Percentiles rank a stretch among this genome's conserved stretches.
Evolutionary conservation across 441 rosid genomes (phyloP).

Genomic region (Dalechampia spathulata): DNA sequence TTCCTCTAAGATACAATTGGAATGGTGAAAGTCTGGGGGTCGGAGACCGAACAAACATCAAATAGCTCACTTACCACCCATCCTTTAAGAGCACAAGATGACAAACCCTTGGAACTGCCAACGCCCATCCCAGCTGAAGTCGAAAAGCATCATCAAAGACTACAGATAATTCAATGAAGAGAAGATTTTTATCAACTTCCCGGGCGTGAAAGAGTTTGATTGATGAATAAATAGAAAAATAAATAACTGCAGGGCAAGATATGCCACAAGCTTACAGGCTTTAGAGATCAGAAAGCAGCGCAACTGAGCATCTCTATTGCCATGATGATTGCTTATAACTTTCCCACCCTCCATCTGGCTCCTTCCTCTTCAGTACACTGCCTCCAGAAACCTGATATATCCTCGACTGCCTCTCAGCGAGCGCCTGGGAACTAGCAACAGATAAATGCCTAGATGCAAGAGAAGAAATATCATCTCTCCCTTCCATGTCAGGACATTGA

Average conservation of each 20-base stretch:
- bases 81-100: constrained; percentile 26
- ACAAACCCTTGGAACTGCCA: constrained; percentile 24
- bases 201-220: background rate
- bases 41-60: constrained; percentile 36
- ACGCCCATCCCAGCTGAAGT: constrained; percentile 32
- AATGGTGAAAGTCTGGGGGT: too few species aligned
- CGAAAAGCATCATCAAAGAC: background rate
- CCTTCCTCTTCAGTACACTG: constrained; percentile 35
- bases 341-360: constrained; percentile 47
- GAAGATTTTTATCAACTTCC: too few species aligned
- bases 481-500: constrained; percentile 27
- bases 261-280: constrained; percentile 40
- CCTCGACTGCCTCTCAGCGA: constrained; percentile 31
- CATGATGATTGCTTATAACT: constrained; percentile 35
- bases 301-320: constrained; percentile 23
- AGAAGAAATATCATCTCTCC: constrained; percentile 26
- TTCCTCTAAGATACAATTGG: too few species aligned
- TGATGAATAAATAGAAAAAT: background rate
- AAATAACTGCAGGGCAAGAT: background rate
- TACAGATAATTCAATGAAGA: too few species aligned
- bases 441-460: constrained; percentile 25
- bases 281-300: constrained; percentile 24
- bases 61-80: constrained; percentile 55
- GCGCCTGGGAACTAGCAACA: constrained; percentile 22
- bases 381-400: constrained; percentile 24